Percentiles rank a stretch among this genome's conserved stretches.
Conservation (phyloP, 305 asterid genomes). For the Striga hermonthica region DNA sequence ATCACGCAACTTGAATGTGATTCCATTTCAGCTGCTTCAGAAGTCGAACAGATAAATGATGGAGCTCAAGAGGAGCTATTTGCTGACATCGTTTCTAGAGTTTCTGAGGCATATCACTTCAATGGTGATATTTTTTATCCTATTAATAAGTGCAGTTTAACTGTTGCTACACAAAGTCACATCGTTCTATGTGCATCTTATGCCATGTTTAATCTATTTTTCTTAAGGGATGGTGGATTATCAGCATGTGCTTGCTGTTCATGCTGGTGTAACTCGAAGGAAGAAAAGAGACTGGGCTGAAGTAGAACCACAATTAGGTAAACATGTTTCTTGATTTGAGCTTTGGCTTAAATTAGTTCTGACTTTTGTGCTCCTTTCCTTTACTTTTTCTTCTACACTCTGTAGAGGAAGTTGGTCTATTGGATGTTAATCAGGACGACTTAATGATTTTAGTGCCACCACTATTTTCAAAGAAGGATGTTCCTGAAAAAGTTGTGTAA, state of each 20-base stretch:
- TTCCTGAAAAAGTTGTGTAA: conserved; percentile 67
- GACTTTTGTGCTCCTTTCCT: conserved; percentile 18
- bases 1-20: conserved; percentile 36
- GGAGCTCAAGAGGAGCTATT: conserved; percentile 47
- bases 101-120: conserved; percentile 73
- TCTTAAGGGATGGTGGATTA: conserved; percentile 86
- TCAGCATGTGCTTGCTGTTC: conserved; percentile 91
- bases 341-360: conserved; percentile 19
- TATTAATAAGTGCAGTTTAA: conserved; percentile 25
- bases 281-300: conserved; percentile 81
- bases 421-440: conserved; percentile 77
- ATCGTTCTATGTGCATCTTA: conserved; percentile 27
- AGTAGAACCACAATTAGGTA: conserved; percentile 62
- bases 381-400: conserved; percentile 30
- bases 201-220: conserved; percentile 27
- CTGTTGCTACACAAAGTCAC: conserved; percentile 5
- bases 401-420: conserved; percentile 53
- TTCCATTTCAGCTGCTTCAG: conserved; percentile 33
- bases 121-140: conserved; percentile 47
- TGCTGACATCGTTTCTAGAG: conserved; percentile 71
- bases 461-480: conserved; percentile 71
- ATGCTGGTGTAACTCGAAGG: conserved; percentile 61
- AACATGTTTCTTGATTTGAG: conserved; percentile 28
- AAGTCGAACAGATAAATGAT: conserved; percentile 37
- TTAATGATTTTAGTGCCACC: conserved; percentile 79